Conservation (phyloP, 768 basidiomycete species). For the Daedaleopsis nitida region DNA sequence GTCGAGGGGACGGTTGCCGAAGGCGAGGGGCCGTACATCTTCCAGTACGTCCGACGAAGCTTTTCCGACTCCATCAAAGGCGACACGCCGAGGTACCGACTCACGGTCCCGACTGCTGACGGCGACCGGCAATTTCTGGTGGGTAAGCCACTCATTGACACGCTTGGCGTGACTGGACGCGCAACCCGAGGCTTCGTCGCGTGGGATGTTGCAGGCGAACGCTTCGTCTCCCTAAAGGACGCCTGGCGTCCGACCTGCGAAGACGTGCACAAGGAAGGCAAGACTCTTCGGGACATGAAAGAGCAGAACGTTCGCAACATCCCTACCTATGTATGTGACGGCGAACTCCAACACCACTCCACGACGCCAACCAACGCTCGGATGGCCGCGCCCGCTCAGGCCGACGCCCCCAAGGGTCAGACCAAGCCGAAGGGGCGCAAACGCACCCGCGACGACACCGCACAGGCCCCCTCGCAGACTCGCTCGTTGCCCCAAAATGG, state of each 20-base stretch:
- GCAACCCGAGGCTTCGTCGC: slow-evolving; percentile 14
- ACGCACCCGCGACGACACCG: neutral
- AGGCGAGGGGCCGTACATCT: neutral
- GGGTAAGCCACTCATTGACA: neutral
- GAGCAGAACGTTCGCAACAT: neutral
- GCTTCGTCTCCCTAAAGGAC: slow-evolving; percentile 15
- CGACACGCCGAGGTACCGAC: neutral
- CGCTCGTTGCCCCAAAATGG: neutral
- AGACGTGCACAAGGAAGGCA: slow-evolving; percentile 3
- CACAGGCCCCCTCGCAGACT: neutral
- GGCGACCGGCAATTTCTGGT: neutral
- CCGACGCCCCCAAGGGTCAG: neutral
- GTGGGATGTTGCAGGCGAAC: neutral
- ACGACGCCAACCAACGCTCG: neutral
- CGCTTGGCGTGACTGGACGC: slow-evolving; percentile 1
- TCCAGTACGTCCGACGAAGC: neutral
- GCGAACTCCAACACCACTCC: neutral
- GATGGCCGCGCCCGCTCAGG: no score
- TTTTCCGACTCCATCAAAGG: neutral
- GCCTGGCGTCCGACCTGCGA: slow-evolving; percentile 6
- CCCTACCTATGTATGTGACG: slow-evolving; percentile 3
- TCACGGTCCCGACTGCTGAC: neutral
- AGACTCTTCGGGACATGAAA: neutral
- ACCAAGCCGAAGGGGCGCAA: neutral
- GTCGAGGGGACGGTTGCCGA: neutral